Percentiles rank a stretch among this genome's conserved stretches.
Conservation (phyloP, 495 filamentous ascomycete species). For the Aspergillus avenaceus region DNA sequence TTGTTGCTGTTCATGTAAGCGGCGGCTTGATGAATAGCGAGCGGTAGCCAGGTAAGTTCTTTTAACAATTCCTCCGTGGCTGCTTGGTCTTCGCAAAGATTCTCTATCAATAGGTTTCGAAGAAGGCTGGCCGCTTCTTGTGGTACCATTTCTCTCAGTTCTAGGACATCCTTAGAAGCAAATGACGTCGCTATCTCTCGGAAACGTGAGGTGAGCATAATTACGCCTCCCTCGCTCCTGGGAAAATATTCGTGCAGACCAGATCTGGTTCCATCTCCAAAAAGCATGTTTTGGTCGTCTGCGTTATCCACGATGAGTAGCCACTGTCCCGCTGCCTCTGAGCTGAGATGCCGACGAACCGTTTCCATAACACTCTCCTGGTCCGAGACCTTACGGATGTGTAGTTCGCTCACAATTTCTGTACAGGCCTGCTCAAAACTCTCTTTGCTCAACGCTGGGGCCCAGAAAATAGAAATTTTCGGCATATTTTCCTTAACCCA, state of each 20-base stretch:
- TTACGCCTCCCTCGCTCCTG: constrained; percentile 18
- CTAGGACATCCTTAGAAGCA: constrained; percentile 16
- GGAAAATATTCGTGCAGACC: constrained; percentile 20
- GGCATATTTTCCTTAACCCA: constrained; percentile 58
- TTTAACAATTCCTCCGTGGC: constrained; percentile 16
- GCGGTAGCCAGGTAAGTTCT: constrained; percentile 23
- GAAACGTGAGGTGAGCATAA: constrained; percentile 25
- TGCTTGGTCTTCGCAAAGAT: neutral
- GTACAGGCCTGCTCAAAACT: constrained; percentile 3
- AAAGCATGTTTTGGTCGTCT: constrained; percentile 20
- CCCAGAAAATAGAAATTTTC: constrained; percentile 9
- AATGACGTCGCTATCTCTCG: constrained; percentile 17
- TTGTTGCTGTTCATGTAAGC: constrained; percentile 31
- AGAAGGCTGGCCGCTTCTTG: neutral
- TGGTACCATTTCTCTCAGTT: constrained; percentile 7
- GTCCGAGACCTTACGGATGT: neutral
- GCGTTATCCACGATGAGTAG: constrained; percentile 27
- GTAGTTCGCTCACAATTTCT: neutral
- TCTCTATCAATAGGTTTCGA: neutral
- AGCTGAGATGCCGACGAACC: neutral
- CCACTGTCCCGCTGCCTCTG: constrained; percentile 19
- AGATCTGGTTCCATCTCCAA: no score
- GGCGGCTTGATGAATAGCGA: constrained; percentile 33
- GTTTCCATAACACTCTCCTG: neutral
- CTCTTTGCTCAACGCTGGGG: neutral